Base-by-base conservation (phyloP, 2,329 filamentous ascomycete genomes). In the Dothiorella sarmentorum region DNA sequence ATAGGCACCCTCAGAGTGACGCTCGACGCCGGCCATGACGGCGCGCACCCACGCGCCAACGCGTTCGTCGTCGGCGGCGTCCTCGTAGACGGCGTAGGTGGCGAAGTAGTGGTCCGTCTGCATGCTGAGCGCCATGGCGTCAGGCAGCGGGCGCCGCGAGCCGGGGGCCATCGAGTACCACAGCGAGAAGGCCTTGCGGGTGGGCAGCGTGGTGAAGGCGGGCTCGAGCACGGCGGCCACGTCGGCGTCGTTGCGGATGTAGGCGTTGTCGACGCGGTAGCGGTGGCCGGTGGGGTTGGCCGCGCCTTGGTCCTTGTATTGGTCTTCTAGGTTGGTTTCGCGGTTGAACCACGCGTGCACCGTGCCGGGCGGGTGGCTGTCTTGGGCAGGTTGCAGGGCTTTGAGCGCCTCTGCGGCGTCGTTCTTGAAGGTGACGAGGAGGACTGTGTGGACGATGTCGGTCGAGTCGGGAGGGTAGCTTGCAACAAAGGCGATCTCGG, bases 71-170 rank as follows among this genome's bases (percentile, higher is more conserved):
- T 82, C 79, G 2, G 65, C 61, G 17, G 67, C 69, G 22, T 79
- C 68, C 49, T 81, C 76, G 76, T 79, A 83, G 2, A 82, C 68
- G 0, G 77, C 72, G 62, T 83, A 84, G 2, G 80, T 56, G 1
- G 81, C 79, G 64, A 84, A 78, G 66, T 84, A 84, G 65, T 84
- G 80, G 62, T 84, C 81, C 0, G 74, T 75, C 57, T 82, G 80
- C 76, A 83, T 76, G 26, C 75, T 79, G 13, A 82, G 68, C 3
- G 81, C 81, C 81, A 84, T 84, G 59, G 80, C 77, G 0, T 74
- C 71, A n/a, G n/a, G n/a, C 33, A 78, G 67, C 27, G 61, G 43
- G 3, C 74, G 67, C 24, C 72, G 68, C 38, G 76, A 80, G 26
- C 73, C 74, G 0, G 81, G 81, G 10, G 53, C 22, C 56, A 63